A percentile compares a stretch with the other conserved stretches of the same genome.
phyloP scores from a whole-genome alignment of 495 filamentous ascomycete species.

The Chaetomium tenue region DNA sequence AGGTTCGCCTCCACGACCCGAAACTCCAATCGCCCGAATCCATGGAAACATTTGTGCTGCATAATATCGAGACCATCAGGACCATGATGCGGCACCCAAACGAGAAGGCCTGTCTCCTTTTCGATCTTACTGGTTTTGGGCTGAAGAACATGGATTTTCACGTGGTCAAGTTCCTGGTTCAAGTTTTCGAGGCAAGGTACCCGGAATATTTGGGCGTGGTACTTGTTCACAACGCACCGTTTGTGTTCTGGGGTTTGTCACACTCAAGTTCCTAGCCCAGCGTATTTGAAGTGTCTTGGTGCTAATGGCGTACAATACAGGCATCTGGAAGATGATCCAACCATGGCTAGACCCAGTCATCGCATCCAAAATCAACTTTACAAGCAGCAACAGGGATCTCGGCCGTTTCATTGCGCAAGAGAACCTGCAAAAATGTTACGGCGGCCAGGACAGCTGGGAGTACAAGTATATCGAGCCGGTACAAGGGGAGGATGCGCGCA shows the following conservation, averaged over 20 bases:
- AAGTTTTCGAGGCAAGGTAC: conserved; percentile 22
- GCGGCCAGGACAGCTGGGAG: conserved; percentile 16
- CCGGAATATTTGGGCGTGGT: conserved; percentile 21
- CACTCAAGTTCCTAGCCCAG: neutral
- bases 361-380: conserved; percentile 23
- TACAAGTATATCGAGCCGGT: conserved; percentile 18
- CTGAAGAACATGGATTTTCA: conserved; percentile 23
- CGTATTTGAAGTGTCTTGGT: neutral
- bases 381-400: conserved; percentile 7
- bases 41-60: conserved; percentile 20
- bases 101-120: conserved; percentile 22
- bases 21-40: conserved; percentile 18
- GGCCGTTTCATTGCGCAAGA: conserved; percentile 14
- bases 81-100: conserved; percentile 15
- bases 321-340: conserved; percentile 19
- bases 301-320: neutral
- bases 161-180: conserved; percentile 22
- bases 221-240: conserved; percentile 20
- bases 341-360: conserved; percentile 23
- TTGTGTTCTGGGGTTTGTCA: conserved; percentile 19
- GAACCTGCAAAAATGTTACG: conserved; percentile 17
- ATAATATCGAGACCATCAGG: conserved; percentile 23
- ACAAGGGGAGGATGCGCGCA: conserved; percentile 13
- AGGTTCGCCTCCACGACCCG: conserved; percentile 20
- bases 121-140: conserved; percentile 21